phyloP scores from a whole-genome alignment of 805 yeast genomes.

The Yamadazyma ubonensis region DNA sequence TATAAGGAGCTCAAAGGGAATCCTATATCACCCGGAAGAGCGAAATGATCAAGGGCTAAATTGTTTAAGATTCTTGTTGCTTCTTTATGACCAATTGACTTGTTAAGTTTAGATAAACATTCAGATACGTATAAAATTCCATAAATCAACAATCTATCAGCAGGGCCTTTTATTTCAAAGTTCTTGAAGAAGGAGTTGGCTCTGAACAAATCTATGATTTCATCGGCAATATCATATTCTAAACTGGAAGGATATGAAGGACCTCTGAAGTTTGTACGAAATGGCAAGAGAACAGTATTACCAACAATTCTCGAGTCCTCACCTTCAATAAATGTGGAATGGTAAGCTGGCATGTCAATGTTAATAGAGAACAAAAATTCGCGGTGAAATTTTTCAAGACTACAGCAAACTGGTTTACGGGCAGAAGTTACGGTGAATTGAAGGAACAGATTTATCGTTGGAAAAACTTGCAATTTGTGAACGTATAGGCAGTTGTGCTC shows the following conservation, averaged over 20 bases:
- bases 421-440: too few relatives aligned
- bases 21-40: conserved; percentile 93
- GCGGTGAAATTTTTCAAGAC: neutral
- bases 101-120: conserved; percentile 64
- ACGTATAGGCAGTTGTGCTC: too few relatives aligned
- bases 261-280: conserved; percentile 82
- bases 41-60: conserved; percentile 80
- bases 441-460: too few relatives aligned
- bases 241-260: conserved; percentile 79
- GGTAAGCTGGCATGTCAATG: conserved; percentile 59
- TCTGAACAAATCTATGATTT: conserved; percentile 83
- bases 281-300: conserved; percentile 80
- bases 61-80: conserved; percentile 74
- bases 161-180: conserved; percentile 93
- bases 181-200: conserved; percentile 96
- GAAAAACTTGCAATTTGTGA: too few relatives aligned
- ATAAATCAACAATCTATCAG: conserved; percentile 89
- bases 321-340: conserved; percentile 73
- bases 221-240: conserved; percentile 88
- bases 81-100: conserved; percentile 51
- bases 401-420: neutral
- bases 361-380: neutral
- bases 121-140: conserved; percentile 90
- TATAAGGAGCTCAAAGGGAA: conserved; percentile 86
- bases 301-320: conserved; percentile 63